Evolutionary conservation across 139 green algal genomes (phyloP), one percentile per base, ranked within the genome.

Genomic region (Pedinophyceae sp.): DNA sequence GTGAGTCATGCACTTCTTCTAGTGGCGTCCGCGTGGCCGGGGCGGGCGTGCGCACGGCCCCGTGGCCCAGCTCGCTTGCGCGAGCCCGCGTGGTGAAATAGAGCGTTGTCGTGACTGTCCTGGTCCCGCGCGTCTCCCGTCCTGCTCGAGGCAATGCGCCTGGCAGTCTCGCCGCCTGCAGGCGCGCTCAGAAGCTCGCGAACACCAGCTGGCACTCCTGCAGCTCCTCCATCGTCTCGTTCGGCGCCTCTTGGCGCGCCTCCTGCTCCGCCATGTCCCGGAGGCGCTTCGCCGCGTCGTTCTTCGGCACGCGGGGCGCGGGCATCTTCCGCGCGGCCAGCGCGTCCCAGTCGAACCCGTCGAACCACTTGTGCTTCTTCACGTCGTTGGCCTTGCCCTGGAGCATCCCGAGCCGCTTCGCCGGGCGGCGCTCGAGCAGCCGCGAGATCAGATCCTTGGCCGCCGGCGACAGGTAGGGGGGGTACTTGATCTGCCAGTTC

Each of bases 341-440:
- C 50, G 75, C 72, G 4, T 84, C 79, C 89, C 87, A 95, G 50
- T 91, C 75, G 45, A 95, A 67, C 25, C 71, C 74, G 20, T 85
- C 80, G 69, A 97, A 95, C 89, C 89, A 97, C 29, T 66, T 66
- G 70, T 97, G 88, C 28, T 62, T 68, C 74, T 90, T 93, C 48
- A 97, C 74, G 62, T 95, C 87, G n/a, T 55, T 30, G 0, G 74
- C 80, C 2, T 77, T 65, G 10, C 77, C 81, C 49, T 68, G 77
- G 27, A 93, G 68, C 79, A 92, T 93, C 48, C 89, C 89, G 20
- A 97, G 61, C 17, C 89, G 80, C 68, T 80, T 73, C 13, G 75
- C 71, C 19, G 84, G 83, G 67, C 89, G 87, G 55, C 87, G 80
- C 67, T 95, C 78, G 43, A 97, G 68, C 60, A 97, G 72, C 28